A percentile compares a stretch with the other conserved stretches of the same genome.
These are phyloP conservation scores for Dryas alaskensis DNA, from an alignment of 306 rosid genomes.

Conservation along the genomic window DNA sequence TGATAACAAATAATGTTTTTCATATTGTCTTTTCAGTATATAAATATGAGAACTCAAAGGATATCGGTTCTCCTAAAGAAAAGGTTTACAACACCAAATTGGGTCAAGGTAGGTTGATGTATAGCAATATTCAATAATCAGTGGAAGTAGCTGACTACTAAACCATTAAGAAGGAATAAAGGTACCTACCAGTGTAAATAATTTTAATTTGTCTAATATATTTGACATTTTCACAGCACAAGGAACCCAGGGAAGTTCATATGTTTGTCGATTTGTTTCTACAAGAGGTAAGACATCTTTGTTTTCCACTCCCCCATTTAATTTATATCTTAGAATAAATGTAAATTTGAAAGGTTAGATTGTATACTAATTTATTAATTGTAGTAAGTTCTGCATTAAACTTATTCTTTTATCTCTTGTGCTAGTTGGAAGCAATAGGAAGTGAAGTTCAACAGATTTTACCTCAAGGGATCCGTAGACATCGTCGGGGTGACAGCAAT, in stretches of 20 bases:
- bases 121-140: constrained; percentile 12
- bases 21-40: constrained; percentile 55
- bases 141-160: background rate
- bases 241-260: constrained; percentile 98
- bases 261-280: constrained; percentile 92
- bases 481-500: constrained; percentile 75
- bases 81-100: constrained; percentile 86
- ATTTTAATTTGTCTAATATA: constrained; percentile 22
- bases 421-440: constrained; percentile 66
- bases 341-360: background rate
- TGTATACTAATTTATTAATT: background rate
- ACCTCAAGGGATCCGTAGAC: constrained; percentile 70
- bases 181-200: constrained; percentile 15
- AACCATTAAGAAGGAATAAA: constrained; percentile 4
- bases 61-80: constrained; percentile 79
- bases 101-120: constrained; percentile 72
- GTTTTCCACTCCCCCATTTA: constrained; percentile 6
- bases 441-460: constrained; percentile 80
- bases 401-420: constrained; percentile 22
- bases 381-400: background rate
- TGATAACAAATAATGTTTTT: background rate
- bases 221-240: constrained; percentile 62
- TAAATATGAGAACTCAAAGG: constrained; percentile 77
- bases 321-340: constrained; percentile 13
- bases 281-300: constrained; percentile 67